These are phyloP conservation scores for Wickerhamiella kurtzmanii DNA, from an alignment of 805 yeast species.

Conservation along the genomic window DNA sequence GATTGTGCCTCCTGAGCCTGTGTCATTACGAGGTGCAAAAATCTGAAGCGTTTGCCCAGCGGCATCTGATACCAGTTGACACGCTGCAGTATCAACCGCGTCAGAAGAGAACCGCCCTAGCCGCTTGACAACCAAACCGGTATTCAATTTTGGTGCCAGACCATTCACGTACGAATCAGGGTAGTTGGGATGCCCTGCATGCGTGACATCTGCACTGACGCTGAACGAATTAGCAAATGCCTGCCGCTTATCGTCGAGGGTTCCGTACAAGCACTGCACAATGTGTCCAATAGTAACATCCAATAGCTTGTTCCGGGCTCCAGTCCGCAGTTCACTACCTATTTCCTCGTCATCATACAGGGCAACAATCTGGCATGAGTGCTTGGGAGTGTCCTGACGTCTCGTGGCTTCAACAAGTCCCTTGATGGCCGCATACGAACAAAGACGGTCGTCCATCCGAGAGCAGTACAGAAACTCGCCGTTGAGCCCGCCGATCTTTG, in stretches of 20 bases:
- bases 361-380: conserved; percentile 38
- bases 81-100: conserved; percentile 52
- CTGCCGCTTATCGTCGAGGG: conserved; percentile 27
- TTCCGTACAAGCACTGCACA: conserved; percentile 29
- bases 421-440: conserved; percentile 58
- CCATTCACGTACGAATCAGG: conserved; percentile 46
- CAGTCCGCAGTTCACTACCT: conserved; percentile 64
- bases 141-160: conserved; percentile 67
- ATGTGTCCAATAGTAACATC: conserved; percentile 44
- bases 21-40: conserved; percentile 74
- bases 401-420: conserved; percentile 39
- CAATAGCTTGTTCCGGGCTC: conserved; percentile 62
- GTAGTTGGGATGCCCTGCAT: conserved; percentile 67
- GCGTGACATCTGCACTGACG: conserved; percentile 71
- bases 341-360: conserved; percentile 72
- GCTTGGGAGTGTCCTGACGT: conserved; percentile 20
- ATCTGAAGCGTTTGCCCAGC: conserved; percentile 56
- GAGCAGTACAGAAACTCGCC: conserved; percentile 67
- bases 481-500: conserved; percentile 58
- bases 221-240: conserved; percentile 57
- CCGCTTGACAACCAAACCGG: conserved; percentile 64
- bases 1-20: conserved; percentile 76
- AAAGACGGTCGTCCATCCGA: conserved; percentile 68
- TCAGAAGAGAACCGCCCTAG: conserved; percentile 81
- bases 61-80: conserved; percentile 51